A percentile compares a stretch with the other conserved stretches of the same genome.
Conservation (phyloP, 2,329 filamentous ascomycete genomes). For the Talaromyces sp. region DNA sequence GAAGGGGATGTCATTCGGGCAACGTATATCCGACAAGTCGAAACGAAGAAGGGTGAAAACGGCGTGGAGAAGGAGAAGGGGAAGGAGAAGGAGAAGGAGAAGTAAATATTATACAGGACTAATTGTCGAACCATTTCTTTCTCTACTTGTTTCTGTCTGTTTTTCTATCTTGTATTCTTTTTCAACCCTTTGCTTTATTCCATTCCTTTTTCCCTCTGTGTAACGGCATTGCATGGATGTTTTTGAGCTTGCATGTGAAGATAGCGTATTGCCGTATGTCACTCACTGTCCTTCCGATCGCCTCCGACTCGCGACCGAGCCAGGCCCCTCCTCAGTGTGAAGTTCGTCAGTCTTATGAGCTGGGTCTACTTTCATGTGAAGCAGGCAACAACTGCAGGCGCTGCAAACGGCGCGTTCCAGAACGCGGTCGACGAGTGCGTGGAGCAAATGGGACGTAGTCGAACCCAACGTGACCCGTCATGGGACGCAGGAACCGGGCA, state of each 20-base stretch:
- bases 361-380: background rate
- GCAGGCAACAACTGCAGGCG: background rate
- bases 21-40: constrained; percentile 52
- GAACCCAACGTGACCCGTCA: background rate
- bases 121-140: background rate
- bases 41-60: constrained; percentile 1
- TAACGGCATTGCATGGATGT: background rate
- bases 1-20: constrained; percentile 65
- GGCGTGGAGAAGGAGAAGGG: background rate
- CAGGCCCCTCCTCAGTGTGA: background rate
- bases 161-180: background rate
- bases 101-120: background rate
- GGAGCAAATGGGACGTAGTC: background rate
- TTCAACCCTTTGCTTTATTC: background rate
- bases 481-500: background rate
- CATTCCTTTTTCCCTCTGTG: background rate
- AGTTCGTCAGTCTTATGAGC: background rate
- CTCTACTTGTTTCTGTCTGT: background rate
- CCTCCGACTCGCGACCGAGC: background rate
- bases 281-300: background rate
- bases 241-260: background rate
- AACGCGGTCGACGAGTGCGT: background rate
- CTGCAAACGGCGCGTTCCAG: background rate
- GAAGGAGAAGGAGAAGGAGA: background rate
- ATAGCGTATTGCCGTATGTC: background rate